These are phyloP conservation scores for Oryza longistaminata DNA, from an alignment of 176 grass and related monocot species.

Conservation along the genomic window DNA sequence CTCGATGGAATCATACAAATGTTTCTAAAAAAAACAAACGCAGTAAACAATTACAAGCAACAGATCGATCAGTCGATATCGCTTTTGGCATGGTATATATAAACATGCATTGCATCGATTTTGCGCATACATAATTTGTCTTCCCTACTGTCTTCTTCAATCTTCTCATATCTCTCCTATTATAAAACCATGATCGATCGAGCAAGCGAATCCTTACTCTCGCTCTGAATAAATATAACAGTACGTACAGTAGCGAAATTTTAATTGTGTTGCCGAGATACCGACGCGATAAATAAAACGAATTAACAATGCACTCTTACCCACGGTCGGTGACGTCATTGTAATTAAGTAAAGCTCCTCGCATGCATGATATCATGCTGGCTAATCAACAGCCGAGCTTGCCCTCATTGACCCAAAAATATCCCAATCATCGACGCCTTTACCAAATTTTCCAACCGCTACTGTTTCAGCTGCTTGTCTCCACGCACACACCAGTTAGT, in stretches of 20 bases:
- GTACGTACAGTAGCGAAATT: background rate
- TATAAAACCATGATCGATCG: background rate
- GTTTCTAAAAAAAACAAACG: background rate
- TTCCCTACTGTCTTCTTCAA: background rate
- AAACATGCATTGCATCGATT: background rate
- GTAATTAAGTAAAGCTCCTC: too few species aligned
- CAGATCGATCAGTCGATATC: background rate
- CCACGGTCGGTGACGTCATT: background rate
- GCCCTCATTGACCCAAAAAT: background rate
- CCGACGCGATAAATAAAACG: background rate
- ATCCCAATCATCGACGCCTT: slow-evolving; percentile 4
- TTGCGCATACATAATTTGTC: background rate
- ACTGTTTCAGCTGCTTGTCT: background rate
- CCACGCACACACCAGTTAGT: too few species aligned
- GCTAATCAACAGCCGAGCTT: background rate
- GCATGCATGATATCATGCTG: background rate
- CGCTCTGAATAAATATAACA: background rate
- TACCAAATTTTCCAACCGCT: background rate
- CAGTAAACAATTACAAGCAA: background rate
- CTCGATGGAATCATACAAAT: background rate
- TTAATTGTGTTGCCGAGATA: background rate
- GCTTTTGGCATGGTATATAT: background rate
- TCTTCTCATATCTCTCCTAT: background rate
- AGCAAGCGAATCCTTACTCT: background rate
- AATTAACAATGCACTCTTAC: background rate